Evolutionary conservation across 441 rosid genomes (phyloP).

Genomic region (Populus tomentosa): DNA sequence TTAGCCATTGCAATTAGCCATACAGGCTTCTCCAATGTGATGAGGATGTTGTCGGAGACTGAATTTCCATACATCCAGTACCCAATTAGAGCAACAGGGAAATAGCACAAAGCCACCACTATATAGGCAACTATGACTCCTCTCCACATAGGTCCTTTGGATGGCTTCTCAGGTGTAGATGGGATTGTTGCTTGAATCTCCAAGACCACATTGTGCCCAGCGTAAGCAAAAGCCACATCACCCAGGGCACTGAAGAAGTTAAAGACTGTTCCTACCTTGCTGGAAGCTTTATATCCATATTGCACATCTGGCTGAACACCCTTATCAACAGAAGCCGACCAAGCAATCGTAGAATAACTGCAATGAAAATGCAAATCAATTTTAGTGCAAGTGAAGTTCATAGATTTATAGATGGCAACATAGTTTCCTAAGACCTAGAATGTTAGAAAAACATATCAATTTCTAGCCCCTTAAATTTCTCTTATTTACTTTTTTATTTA

Average conservation of each 20-base stretch:
- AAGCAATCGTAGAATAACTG: constrained; percentile 87
- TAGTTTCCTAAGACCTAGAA: too few relatives aligned
- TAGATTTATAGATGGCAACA: too few relatives aligned
- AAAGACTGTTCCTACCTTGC: constrained; percentile 42
- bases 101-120: constrained; percentile 74
- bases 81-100: constrained; percentile 78
- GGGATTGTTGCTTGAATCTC: constrained; percentile 89
- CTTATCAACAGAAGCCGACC: constrained; percentile 53
- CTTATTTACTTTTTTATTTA: too few relatives aligned
- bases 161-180: constrained; percentile 76
- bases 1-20: constrained; percentile 78
- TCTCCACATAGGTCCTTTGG: constrained; percentile 81
- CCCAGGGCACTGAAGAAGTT: constrained; percentile 67
- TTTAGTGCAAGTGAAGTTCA: background rate
- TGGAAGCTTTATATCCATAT: constrained; percentile 46
- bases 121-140: constrained; percentile 76
- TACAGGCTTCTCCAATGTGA: constrained; percentile 51
- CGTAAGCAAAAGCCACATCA: constrained; percentile 74
- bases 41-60: constrained; percentile 57
- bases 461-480: background rate
- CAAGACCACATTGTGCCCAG: constrained; percentile 78
- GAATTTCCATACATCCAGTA: constrained; percentile 60
- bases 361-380: background rate
- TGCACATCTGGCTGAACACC: constrained; percentile 57
- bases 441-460: background rate